Base-by-base conservation (phyloP, 2,329 filamentous ascomycete species). In the Exophiala dermatitidis region DNA sequence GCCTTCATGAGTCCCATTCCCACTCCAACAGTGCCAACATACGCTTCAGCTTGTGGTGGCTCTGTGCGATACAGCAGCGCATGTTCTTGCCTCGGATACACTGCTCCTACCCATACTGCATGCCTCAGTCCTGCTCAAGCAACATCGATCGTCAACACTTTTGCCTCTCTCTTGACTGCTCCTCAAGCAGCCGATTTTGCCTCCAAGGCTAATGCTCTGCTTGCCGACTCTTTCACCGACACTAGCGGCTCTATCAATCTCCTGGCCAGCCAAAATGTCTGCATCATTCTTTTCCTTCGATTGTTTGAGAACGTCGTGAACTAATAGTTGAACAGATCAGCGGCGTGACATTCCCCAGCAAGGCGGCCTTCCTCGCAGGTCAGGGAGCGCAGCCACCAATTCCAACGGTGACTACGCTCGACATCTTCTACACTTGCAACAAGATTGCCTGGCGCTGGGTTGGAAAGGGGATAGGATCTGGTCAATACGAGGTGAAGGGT, bases 401-500 rank as follows among this genome's bases (percentile, higher is more conserved):
- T 28, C 51, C 57, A 9, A 45, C 33, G 8, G 6, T 60, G 30
- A 50, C 40, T 6, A 62, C 56, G 4, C 58, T 60, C 30, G 57
- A 57, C 12, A 52, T 54, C n/a, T 62, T 60, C 55, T 52, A 52
- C 40, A 53, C 43, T 30, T 62, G 60, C 51, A 53, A 58, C 49
- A 58, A 60, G 50, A 59, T 62, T 37, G 56, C 58, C 9, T 60
- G 60, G 60, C 51, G 58, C 43, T 62, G 60, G 60, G 46, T 57
- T 10, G 50, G 42, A 9, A 42, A 48, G 31, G 59, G 54, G 4
- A 48, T 58, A 32, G 51, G 51, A 26, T 54, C 55, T 26, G 52
- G 42, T 26, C 33, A 52, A 40, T 54, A 52, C 31, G 48, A 49
- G 40, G 55, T 57, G 51, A 54, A 54, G 34, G 55, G 55, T 4